phyloP scores from a whole-genome alignment of 305 asterid genomes.

The Solanum hybrid region DNA sequence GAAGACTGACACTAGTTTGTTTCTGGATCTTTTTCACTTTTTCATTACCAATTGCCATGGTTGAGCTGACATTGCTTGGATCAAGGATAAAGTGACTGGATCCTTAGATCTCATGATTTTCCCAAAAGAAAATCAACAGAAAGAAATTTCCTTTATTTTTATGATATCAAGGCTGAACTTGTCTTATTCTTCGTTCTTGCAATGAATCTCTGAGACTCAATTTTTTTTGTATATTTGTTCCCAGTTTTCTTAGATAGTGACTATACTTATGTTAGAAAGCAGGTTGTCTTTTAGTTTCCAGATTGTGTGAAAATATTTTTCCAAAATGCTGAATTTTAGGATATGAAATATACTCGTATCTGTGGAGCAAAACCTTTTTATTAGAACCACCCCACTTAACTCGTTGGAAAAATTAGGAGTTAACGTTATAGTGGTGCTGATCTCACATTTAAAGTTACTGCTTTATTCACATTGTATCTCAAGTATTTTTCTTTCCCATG shows the following conservation, averaged over 20 bases:
- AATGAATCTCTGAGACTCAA: neutral
- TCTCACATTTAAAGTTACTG: neutral
- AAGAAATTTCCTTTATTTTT: neutral
- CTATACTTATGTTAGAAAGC: neutral
- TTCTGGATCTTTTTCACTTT: neutral
- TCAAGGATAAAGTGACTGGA: neutral
- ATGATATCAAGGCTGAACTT: neutral
- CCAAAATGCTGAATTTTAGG: neutral
- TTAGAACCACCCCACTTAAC: neutral
- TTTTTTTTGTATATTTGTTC: neutral
- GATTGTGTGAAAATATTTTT: neutral
- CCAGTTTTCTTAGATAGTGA: neutral
- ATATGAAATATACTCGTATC: neutral
- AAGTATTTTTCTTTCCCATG: neutral
- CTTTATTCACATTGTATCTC: neutral
- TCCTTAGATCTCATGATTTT: neutral
- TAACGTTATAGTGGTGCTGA: neutral
- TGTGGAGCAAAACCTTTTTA: neutral
- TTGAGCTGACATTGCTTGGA: neutral
- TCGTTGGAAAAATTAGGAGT: neutral
- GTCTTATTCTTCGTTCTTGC: neutral
- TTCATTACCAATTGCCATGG: neutral
- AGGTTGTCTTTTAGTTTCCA: neutral
- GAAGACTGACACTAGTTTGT: neutral
- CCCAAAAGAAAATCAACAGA: neutral